Conservation (phyloP, 2,329 filamentous ascomycete genomes). For the Aspergillus fijiensis region DNA sequence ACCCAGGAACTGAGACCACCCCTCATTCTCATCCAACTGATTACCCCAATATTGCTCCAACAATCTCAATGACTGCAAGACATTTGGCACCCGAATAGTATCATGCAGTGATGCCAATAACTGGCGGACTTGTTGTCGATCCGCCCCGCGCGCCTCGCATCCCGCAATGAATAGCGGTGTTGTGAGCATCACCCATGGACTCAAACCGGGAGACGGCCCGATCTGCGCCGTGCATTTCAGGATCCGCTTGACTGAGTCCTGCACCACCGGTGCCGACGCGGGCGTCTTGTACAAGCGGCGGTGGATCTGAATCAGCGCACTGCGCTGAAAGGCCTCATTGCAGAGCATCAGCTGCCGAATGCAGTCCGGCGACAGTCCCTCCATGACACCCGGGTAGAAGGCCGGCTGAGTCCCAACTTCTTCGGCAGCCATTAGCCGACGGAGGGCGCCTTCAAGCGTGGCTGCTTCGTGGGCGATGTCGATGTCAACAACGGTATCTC, state of each 20-base stretch:
- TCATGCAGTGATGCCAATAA: slow-evolving; percentile 38
- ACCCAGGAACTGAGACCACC: slow-evolving; percentile 44
- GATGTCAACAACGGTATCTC: slow-evolving; percentile 13
- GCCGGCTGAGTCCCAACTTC: slow-evolving; percentile 29
- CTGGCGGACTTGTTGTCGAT: slow-evolving; percentile 34
- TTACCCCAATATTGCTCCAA: slow-evolving; percentile 42
- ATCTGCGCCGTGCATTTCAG: slow-evolving; percentile 41
- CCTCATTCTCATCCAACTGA: slow-evolving; percentile 33
- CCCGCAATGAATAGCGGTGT: slow-evolving; percentile 47
- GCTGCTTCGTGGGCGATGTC: slow-evolving; percentile 31
- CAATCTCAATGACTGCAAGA: slow-evolving; percentile 42
- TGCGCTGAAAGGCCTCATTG: slow-evolving; percentile 46
- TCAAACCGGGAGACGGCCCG: slow-evolving; percentile 39
- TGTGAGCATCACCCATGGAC: slow-evolving; percentile 45
- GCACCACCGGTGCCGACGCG: slow-evolving; percentile 31
- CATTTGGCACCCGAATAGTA: slow-evolving; percentile 44
- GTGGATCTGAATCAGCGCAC: slow-evolving; percentile 45
- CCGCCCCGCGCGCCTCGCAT: slow-evolving; percentile 40
- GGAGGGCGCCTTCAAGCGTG: slow-evolving; percentile 35
- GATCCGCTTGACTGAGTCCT: slow-evolving; percentile 39
- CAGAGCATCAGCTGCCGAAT: slow-evolving; percentile 40
- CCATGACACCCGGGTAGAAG: slow-evolving; percentile 39
- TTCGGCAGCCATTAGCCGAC: slow-evolving; percentile 32
- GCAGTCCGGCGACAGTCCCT: slow-evolving; percentile 33
- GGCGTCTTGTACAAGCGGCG: slow-evolving; percentile 37